Percentiles rank a stretch among this genome's conserved stretches.
Evolutionary conservation across 345 rosid genomes (phyloP).

Genomic region (Cochlearia excelsa): DNA sequence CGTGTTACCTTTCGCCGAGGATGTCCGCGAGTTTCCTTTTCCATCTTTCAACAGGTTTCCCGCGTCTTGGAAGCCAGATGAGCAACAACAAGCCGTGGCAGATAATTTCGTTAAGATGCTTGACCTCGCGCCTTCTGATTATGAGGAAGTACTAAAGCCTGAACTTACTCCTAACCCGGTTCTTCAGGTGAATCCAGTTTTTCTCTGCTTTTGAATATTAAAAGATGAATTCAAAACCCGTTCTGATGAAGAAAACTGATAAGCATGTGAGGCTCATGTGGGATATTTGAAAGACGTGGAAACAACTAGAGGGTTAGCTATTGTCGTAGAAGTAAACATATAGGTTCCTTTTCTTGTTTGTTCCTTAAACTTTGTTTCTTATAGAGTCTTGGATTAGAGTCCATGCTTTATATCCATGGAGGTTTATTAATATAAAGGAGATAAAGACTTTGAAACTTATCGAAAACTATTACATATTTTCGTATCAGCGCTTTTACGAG

Average conservation of each 20-base stretch:
- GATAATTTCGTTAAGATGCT: constrained; percentile 80
- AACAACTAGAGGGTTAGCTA: too few relatives aligned
- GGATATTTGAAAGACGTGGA: too few relatives aligned
- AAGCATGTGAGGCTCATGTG: too few relatives aligned
- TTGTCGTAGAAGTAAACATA: too few relatives aligned
- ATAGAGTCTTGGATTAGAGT: too few relatives aligned
- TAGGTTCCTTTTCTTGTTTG: too few relatives aligned
- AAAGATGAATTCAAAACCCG: constrained; percentile 16
- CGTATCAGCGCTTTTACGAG: constrained; percentile 65
- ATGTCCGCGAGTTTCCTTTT: constrained; percentile 86
- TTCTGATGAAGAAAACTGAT: constrained; percentile 21
- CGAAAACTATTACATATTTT: not conserved
- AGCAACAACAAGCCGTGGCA: constrained; percentile 74
- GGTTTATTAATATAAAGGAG: too few relatives aligned
- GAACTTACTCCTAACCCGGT: constrained; percentile 87
- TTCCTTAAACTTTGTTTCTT: too few relatives aligned
- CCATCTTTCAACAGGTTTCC: constrained; percentile 77
- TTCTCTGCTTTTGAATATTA: constrained; percentile 12
- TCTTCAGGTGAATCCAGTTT: constrained; percentile 53
- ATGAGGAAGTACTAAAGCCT: constrained; percentile 62
- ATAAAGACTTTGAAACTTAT: too few relatives aligned
- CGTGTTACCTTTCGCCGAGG: constrained; percentile 83
- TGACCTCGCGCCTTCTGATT: constrained; percentile 72
- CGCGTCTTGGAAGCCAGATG: constrained; percentile 64
- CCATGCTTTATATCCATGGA: too few relatives aligned